These are phyloP conservation scores for Pseudogymnoascus sp. DNA, from an alignment of 2,329 filamentous ascomycete species.

Conservation along the genomic window DNA sequence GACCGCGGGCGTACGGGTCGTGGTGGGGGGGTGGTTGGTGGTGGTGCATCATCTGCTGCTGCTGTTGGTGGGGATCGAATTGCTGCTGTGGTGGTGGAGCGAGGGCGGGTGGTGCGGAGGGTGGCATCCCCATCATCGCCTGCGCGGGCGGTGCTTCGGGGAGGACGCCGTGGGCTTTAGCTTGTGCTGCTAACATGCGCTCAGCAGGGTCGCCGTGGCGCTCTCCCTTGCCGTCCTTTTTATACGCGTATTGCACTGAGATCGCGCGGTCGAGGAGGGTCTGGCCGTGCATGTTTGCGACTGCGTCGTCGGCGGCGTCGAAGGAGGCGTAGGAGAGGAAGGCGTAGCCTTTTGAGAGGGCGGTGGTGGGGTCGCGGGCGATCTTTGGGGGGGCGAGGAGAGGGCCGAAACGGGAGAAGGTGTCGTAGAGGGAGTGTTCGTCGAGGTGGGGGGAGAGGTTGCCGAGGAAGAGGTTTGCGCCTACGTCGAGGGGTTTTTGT, in stretches of 20 bases:
- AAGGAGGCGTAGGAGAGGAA: slow-evolving; percentile 93
- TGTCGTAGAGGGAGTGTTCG: slow-evolving; percentile 93
- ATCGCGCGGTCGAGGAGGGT: slow-evolving; percentile 97
- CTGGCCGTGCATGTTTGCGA: slow-evolving; percentile 89
- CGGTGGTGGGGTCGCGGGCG: slow-evolving; percentile 73
- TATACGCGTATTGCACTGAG: slow-evolving; percentile 96
- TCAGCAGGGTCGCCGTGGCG: slow-evolving; percentile 92
- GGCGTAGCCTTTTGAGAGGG: slow-evolving; percentile 88
- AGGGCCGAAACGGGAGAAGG: slow-evolving; percentile 84
- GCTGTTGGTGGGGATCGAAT: slow-evolving; percentile 21
- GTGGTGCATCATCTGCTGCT: slow-evolving; percentile 16
- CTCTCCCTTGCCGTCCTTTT: slow-evolving; percentile 97
- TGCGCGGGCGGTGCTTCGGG: slow-evolving; percentile 46
- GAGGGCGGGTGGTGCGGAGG: slow-evolving; percentile 35
- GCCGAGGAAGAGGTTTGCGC: slow-evolving; percentile 93
- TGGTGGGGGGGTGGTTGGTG: slow-evolving; percentile 15
- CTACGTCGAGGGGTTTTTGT: slow-evolving; percentile 86
- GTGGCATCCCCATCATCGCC: slow-evolving; percentile 33
- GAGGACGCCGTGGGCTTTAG: slow-evolving; percentile 87
- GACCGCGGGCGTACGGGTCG: not conserved
- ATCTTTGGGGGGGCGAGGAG: slow-evolving; percentile 83
- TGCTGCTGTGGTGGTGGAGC: slow-evolving; percentile 31
- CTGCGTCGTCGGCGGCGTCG: slow-evolving; percentile 85
- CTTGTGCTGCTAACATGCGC: slow-evolving; percentile 81
- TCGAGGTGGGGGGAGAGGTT: slow-evolving; percentile 93